phyloP scores from a whole-genome alignment of 129 eudicot genomes.

The Lactuca sativa region DNA sequence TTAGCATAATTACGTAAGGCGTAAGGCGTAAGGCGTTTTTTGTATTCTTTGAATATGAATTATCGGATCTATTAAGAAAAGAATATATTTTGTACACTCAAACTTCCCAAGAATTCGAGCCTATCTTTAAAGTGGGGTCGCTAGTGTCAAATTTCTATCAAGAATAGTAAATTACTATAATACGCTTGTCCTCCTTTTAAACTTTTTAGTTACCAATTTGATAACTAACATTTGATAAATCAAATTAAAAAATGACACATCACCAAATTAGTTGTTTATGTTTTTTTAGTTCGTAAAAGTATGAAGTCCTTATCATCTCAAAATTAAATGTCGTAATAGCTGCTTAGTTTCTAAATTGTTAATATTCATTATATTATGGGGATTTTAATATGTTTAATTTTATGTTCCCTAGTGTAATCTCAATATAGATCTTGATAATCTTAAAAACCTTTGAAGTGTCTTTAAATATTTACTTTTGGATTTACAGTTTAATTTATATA shows the following conservation, averaged over 20 bases:
- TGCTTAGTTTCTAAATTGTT: background rate
- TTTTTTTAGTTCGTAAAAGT: background rate
- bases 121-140: slow-evolving; percentile 26
- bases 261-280: slow-evolving; percentile 25
- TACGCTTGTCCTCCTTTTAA: slow-evolving; percentile 19
- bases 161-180: slow-evolving; percentile 5
- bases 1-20: too few species aligned
- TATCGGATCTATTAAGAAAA: background rate
- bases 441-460: too few species aligned
- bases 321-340: too few species aligned
- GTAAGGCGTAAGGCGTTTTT: too few species aligned
- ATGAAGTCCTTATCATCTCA: background rate
- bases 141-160: slow-evolving; percentile 20
- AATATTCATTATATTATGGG: too few species aligned
- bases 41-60: too few species aligned
- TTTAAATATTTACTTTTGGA: background rate
- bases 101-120: background rate
- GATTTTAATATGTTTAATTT: background rate
- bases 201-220: slow-evolving; percentile 4
- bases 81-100: slow-evolving; percentile 19
- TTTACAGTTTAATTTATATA: background rate
- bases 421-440: background rate
- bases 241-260: slow-evolving; percentile 21
- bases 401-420: background rate
- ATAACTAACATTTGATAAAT: slow-evolving; percentile 20